A percentile compares a stretch with the other conserved stretches of the same genome.
Conservation (phyloP, 768 basidiomycete species). For the Boletales sp. region DNA sequence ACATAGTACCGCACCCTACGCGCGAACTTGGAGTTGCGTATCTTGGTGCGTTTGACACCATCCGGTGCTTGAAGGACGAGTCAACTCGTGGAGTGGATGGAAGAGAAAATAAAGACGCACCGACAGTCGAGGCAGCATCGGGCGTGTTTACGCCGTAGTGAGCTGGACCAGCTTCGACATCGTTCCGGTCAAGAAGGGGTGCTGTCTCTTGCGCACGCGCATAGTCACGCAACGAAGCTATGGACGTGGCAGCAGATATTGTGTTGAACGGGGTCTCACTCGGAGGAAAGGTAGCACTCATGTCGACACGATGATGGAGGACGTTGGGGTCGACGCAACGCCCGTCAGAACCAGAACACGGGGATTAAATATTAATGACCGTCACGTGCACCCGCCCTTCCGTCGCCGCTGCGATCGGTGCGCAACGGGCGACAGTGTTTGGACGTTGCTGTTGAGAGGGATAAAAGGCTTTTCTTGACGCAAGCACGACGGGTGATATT, state of each 20-base stretch:
- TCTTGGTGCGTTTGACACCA: constrained; percentile 12
- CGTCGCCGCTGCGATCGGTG: background rate
- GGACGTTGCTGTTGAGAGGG: no score
- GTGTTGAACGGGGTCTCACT: constrained; percentile 14
- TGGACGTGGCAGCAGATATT: constrained; percentile 27
- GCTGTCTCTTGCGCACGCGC: constrained; percentile 18
- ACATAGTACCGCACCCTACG: constrained; percentile 70
- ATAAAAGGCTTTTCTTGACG: no score
- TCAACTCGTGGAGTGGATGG: background rate
- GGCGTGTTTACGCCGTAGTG: constrained; percentile 18
- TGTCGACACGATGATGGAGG: background rate
- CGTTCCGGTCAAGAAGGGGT: constrained; percentile 21
- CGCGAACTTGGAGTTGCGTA: constrained; percentile 31
- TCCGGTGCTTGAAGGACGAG: constrained; percentile 3
- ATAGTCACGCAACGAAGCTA: constrained; percentile 25
- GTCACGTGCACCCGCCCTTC: constrained; percentile 1
- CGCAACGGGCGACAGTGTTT: no score
- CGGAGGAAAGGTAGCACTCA: constrained; percentile 7
- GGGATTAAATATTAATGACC: background rate
- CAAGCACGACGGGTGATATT: no score
- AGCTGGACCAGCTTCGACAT: constrained; percentile 25
- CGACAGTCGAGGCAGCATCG: constrained; percentile 18
- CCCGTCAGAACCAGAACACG: background rate
- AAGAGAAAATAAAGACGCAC: constrained; percentile 7
- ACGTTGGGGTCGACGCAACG: background rate